Evolutionary conservation across 2,329 filamentous ascomycete species (phyloP), one percentile per base, ranked within the genome.

Genomic region (Monosporascus sp.): DNA sequence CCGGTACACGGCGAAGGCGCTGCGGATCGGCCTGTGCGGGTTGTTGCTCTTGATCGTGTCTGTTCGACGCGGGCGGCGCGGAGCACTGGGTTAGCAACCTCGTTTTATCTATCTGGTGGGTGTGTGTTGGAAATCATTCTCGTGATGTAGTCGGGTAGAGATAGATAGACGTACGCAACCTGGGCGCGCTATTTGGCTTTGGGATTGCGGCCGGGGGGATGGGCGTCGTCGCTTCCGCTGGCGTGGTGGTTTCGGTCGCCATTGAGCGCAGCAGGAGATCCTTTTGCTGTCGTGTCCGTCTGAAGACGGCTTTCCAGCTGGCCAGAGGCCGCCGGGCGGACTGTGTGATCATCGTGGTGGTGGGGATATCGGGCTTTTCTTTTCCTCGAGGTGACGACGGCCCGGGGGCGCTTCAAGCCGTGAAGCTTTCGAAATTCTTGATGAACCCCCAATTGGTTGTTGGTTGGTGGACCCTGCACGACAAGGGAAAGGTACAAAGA

Each of bases 301-400:
- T 78, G 62, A 90, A 67, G 38, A 83, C 73, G 31, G 82, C 76
- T 72, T 88, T 89, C 68, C 89, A 83, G 72, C 84, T 86, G 77
- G 83, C 82, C 66, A 89, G 72, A 57, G 88, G 87, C 81, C 87
- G 84, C 73, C 82, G 73, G 66, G 79, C 66, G 56, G 80, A 72
- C 60, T 82, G 76, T 61, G 81, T 78, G 79, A 90, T 78, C 79
- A 90, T 91, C 77, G 79, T 83, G 59, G 53, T 61, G 7, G 59
- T 49, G 43, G 44, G 48, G 41, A 7, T 52, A 37, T 44, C 11
- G 40, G 19, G 36, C 20, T 47, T 26, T 53, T 49, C 44, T 49
- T 49, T 37, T 20, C 41, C 24, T 37, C 27, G 27, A 22, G n/a
- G 20, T 19, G 50, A 16, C n/a, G 20, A 22, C 38, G 36, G 34